Conservation (phyloP, 768 basidiomycete species). For the Saitozyma podzolica region DNA sequence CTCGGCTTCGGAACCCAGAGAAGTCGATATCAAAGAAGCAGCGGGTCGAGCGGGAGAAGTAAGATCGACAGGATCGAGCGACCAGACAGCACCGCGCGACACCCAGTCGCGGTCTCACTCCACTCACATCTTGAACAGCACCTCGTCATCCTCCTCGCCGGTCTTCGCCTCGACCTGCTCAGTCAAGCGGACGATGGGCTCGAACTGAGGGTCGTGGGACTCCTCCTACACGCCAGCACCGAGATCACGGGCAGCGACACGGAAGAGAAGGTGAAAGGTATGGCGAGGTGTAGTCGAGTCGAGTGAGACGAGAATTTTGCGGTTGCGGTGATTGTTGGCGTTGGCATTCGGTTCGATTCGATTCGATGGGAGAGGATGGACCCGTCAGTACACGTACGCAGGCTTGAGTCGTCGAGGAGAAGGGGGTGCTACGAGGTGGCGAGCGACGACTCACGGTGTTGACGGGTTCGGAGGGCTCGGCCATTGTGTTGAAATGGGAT, state of each 20-base stretch:
- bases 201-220: conserved; percentile 85
- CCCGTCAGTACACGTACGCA: background rate
- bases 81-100: conserved; percentile 22
- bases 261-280: no score
- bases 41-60: background rate
- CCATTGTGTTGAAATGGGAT: conserved; percentile 15
- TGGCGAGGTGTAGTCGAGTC: no score
- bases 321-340: no score
- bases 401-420: no score
- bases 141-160: conserved; percentile 87
- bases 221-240: conserved; percentile 57
- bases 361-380: no score
- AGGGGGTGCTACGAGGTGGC: background rate
- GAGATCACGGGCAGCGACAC: no score
- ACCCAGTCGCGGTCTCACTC: background rate
- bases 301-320: no score
- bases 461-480: conserved; percentile 27
- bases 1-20: background rate
- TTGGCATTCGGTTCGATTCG: no score
- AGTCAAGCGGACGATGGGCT: conserved; percentile 94
- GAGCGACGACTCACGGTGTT: conserved; percentile 14
- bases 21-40: background rate
- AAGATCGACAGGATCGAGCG: no score
- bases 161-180: conserved; percentile 95
- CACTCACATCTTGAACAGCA: conserved; percentile 91